A percentile compares a stretch with the other conserved stretches of the same genome.
Evolutionary conservation across 192 early-diverging fungal species (phyloP).

Genomic region (Coemansia sp.): DNA sequence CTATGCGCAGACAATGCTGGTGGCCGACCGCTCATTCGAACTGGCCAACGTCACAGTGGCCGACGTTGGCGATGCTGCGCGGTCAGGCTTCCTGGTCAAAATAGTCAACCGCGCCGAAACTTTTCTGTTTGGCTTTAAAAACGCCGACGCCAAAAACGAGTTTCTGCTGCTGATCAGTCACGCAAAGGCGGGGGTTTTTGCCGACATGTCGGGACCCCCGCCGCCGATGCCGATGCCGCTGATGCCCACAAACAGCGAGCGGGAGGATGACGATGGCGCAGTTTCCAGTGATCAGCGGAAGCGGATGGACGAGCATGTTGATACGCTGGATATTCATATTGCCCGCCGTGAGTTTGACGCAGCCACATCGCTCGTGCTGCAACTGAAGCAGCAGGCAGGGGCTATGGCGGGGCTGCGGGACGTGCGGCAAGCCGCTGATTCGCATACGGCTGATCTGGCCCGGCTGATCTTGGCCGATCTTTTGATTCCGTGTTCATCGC

Average conservation of each 20-base stretch:
- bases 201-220: slow-evolving; percentile 17
- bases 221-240: slow-evolving; percentile 17
- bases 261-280: background rate
- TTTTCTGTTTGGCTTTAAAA: slow-evolving; percentile 62
- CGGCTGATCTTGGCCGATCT: slow-evolving; percentile 67
- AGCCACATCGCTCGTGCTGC: slow-evolving; percentile 61
- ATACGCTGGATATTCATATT: slow-evolving; percentile 91
- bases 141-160: slow-evolving; percentile 47
- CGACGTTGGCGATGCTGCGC: slow-evolving; percentile 80
- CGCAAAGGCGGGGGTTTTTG: slow-evolving; percentile 42
- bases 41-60: slow-evolving; percentile 78
- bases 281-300: background rate
- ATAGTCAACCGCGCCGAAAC: slow-evolving; percentile 81
- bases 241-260: background rate
- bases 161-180: slow-evolving; percentile 50
- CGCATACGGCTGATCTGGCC: slow-evolving; percentile 52
- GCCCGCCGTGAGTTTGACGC: slow-evolving; percentile 86
- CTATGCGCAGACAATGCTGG: slow-evolving; percentile 64
- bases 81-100: slow-evolving; percentile 77
- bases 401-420: slow-evolving; percentile 11
- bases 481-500: slow-evolving; percentile 76
- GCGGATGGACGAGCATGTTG: slow-evolving; percentile 56
- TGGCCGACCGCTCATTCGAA: slow-evolving; percentile 79
- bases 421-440: slow-evolving; percentile 27
- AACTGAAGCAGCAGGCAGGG: slow-evolving; percentile 7